Percentiles rank a stretch among this genome's conserved stretches.
Evolutionary conservation across 371 early-diverging fungal genomes (phyloP).

Genomic region (Catenaria anguillulae): DNA sequence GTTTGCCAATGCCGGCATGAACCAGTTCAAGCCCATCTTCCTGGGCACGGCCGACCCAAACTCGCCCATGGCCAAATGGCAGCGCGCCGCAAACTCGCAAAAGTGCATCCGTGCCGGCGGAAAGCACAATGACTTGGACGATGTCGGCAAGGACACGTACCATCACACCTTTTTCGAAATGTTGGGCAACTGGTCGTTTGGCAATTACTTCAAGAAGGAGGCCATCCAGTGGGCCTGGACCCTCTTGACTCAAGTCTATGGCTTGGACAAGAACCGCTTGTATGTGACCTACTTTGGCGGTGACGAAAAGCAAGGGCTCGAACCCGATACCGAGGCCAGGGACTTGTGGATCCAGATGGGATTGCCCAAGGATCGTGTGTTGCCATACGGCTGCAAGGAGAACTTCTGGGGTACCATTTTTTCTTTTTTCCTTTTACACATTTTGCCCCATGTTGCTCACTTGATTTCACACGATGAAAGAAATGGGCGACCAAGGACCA

Average conservation of each 20-base stretch:
- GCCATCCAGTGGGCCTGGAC: slow-evolving; percentile 54
- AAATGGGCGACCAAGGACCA: slow-evolving; percentile 78
- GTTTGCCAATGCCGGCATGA: slow-evolving; percentile 74
- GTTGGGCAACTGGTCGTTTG: slow-evolving; percentile 71
- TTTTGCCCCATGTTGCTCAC: background rate
- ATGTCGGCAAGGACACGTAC: slow-evolving; percentile 59
- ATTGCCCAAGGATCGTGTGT: slow-evolving; percentile 63
- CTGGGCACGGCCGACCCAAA: slow-evolving; percentile 79
- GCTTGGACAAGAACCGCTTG: slow-evolving; percentile 39
- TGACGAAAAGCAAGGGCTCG: slow-evolving; percentile 60
- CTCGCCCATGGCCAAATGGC: slow-evolving; percentile 43
- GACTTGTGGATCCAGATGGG: slow-evolving; percentile 89
- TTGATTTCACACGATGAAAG: slow-evolving; percentile 19
- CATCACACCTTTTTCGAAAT: slow-evolving; percentile 77
- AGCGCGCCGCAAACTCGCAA: slow-evolving; percentile 46
- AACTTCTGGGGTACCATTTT: slow-evolving; percentile 92
- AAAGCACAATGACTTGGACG: slow-evolving; percentile 68
- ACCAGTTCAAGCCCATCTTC: slow-evolving; percentile 59
- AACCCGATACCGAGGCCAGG: slow-evolving; percentile 84
- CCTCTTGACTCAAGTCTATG: slow-evolving; percentile 46
- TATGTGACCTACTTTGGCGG: slow-evolving; percentile 71
- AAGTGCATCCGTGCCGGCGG: slow-evolving; percentile 69
- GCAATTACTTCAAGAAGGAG: slow-evolving; percentile 40
- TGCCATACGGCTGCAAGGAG: slow-evolving; percentile 87
- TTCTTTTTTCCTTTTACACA: background rate